Percentiles rank a stretch among this genome's conserved stretches.
Conservation (phyloP, 1,284 basidiomycete species). For the Rugosomyces carneus region DNA sequence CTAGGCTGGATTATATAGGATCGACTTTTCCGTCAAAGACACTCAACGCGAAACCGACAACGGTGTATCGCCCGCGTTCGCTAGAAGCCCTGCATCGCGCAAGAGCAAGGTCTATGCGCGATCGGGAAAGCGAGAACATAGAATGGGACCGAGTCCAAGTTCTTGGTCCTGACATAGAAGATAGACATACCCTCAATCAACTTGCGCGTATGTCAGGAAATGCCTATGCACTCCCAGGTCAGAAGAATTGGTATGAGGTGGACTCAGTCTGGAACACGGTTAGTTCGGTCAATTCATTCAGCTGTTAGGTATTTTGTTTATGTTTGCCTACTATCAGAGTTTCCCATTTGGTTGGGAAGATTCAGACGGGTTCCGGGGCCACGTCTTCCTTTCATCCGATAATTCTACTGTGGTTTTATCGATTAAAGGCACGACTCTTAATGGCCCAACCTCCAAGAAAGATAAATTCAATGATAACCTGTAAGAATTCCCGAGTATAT, state of each 20-base stretch:
- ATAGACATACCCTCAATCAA: constrained; percentile 77
- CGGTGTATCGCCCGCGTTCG: constrained; percentile 56
- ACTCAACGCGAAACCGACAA: constrained; percentile 47
- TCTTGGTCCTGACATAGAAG: constrained; percentile 67
- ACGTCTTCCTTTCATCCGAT: constrained; percentile 77
- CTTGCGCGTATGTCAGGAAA: constrained; percentile 90
- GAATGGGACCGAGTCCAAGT: constrained; percentile 54
- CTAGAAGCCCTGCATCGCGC: constrained; percentile 43
- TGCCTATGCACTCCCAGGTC: constrained; percentile 73
- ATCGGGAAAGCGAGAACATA: constrained; percentile 42
- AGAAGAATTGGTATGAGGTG: constrained; percentile 80
- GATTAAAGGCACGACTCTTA: constrained; percentile 89
- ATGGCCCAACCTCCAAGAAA: constrained; percentile 82
- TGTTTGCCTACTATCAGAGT: constrained; percentile 39
- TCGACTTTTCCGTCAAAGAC: constrained; percentile 17
- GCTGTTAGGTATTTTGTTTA: not conserved
- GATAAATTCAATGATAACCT: constrained; percentile 98
- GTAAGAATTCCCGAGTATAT: constrained; percentile 13
- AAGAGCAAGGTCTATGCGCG: constrained; percentile 43
- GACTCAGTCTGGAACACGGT: constrained; percentile 72
- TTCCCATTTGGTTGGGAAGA: constrained; percentile 92
- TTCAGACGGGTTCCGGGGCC: constrained; percentile 85
- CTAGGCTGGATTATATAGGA: not conserved
- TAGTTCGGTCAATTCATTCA: constrained; percentile 22
- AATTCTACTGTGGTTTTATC: constrained; percentile 85